These are phyloP conservation scores for Hymenoscyphus linearis DNA, from an alignment of 2,329 filamentous ascomycete species.

Conservation along the genomic window DNA sequence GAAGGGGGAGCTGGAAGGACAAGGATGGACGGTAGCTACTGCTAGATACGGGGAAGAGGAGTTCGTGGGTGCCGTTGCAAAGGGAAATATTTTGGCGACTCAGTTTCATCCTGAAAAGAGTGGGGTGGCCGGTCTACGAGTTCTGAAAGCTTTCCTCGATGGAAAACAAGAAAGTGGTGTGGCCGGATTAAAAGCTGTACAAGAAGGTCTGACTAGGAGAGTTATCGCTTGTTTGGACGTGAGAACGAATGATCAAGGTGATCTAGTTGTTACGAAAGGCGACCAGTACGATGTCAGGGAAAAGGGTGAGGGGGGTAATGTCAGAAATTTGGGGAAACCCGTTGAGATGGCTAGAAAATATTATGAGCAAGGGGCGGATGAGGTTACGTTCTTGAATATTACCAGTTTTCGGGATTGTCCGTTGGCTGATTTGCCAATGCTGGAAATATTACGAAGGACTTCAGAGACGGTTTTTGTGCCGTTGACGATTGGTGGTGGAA, in stretches of 20 bases:
- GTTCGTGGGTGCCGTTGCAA: slow-evolving; percentile 86
- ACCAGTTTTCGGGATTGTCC: slow-evolving; percentile 96
- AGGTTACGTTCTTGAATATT: slow-evolving; percentile 97
- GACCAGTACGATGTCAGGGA: slow-evolving; percentile 98
- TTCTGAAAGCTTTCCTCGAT: slow-evolving; percentile 81
- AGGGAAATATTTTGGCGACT: slow-evolving; percentile 80
- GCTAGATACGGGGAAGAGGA: slow-evolving; percentile 81
- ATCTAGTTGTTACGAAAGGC: slow-evolving; percentile 95
- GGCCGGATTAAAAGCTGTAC: slow-evolving; percentile 26
- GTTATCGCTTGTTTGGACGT: slow-evolving; percentile 97
- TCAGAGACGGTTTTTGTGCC: slow-evolving; percentile 94
- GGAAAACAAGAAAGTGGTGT: slow-evolving; percentile 48
- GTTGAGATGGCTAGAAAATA: slow-evolving; percentile 91
- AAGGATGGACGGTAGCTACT: slow-evolving; percentile 90
- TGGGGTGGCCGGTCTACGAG: slow-evolving; percentile 78
- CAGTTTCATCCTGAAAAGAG: slow-evolving; percentile 99
- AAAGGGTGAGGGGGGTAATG: slow-evolving; percentile 61
- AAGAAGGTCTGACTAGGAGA: slow-evolving; percentile 77
- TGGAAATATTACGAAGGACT: slow-evolving; percentile 81
- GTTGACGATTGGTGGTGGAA: slow-evolving; percentile 90
- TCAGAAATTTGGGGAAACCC: slow-evolving; percentile 93
- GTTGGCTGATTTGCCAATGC: slow-evolving; percentile 87
- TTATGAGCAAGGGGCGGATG: slow-evolving; percentile 94
- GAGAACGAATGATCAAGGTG: slow-evolving; percentile 86
- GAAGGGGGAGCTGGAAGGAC: slow-evolving; percentile 65